These are phyloP conservation scores for Trifolium fragiferum DNA, from an alignment of 306 rosid genomes.

Conservation along the genomic window DNA sequence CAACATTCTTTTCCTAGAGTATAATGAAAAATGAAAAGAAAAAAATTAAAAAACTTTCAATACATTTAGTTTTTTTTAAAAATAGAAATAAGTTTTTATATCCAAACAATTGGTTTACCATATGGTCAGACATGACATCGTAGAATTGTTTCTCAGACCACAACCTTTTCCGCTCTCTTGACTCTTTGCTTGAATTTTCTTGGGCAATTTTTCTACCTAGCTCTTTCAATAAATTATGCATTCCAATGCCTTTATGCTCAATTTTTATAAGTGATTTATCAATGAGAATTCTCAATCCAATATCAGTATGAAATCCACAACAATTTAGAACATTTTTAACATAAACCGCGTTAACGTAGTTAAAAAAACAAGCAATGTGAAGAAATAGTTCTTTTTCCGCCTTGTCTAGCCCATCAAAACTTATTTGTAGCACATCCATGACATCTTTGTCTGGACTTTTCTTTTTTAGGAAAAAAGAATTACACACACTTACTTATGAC, in stretches of 20 bases:
- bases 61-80: not conserved
- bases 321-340: not conserved
- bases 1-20: slow-evolving; percentile 1
- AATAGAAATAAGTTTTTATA: not conserved
- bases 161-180: slow-evolving; percentile 38
- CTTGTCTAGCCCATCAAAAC: not conserved
- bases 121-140: not conserved
- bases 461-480: not conserved
- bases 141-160: not conserved
- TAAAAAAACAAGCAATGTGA: slow-evolving; percentile 34
- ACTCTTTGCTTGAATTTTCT: not conserved
- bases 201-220: slow-evolving; percentile 9
- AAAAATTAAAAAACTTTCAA: not conserved
- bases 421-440: slow-evolving; percentile 8
- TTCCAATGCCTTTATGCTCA: accelerated
- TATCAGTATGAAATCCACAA: not conserved
- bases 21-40: not conserved
- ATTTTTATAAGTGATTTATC: slow-evolving; percentile 34
- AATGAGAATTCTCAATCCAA: slow-evolving; percentile 36
- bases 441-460: not conserved
- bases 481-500: slow-evolving; percentile 1
- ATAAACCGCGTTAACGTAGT: accelerated
- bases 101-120: not conserved
- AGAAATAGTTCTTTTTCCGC: slow-evolving; percentile 37
- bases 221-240: slow-evolving; percentile 27